These are phyloP conservation scores for Sordaria brevicollis DNA, from an alignment of 495 filamentous ascomycete genomes.

Conservation along the genomic window DNA sequence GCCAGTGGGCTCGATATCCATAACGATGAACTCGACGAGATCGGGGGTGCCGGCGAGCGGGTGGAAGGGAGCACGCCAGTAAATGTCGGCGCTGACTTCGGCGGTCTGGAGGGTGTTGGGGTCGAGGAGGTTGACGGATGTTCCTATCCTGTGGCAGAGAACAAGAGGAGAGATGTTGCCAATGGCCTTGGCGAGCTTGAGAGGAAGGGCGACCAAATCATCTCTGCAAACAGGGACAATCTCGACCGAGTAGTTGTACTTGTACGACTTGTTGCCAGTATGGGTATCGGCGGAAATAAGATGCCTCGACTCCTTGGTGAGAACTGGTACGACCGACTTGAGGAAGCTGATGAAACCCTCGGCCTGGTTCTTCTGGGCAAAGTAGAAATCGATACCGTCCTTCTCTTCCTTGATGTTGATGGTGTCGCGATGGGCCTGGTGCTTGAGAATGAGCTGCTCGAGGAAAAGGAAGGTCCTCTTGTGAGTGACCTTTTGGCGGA, in stretches of 20 bases:
- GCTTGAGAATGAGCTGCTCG: slow-evolving; percentile 92
- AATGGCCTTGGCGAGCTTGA: slow-evolving; percentile 71
- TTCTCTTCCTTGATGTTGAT: slow-evolving; percentile 94
- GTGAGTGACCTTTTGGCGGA: slow-evolving; percentile 93
- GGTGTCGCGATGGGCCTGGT: slow-evolving; percentile 82
- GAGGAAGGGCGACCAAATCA: slow-evolving; percentile 83
- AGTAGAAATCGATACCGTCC: slow-evolving; percentile 94
- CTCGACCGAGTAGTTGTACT: slow-evolving; percentile 80
- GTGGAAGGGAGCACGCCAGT: slow-evolving; percentile 81
- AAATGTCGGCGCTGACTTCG: slow-evolving; percentile 67
- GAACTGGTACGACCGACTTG: slow-evolving; percentile 64
- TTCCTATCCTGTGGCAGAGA: slow-evolving; percentile 84
- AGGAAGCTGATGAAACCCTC: slow-evolving; percentile 91
- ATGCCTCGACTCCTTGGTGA: slow-evolving; percentile 77
- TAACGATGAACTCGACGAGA: slow-evolving; percentile 82
- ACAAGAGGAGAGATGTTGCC: slow-evolving; percentile 64
- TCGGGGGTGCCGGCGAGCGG: slow-evolving; percentile 76
- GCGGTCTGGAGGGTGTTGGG: slow-evolving; percentile 83
- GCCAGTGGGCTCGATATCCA: slow-evolving; percentile 83
- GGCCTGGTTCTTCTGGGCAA: slow-evolving; percentile 75
- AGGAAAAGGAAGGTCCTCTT: slow-evolving; percentile 96
- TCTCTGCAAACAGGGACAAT: slow-evolving; percentile 93
- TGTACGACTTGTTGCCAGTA: slow-evolving; percentile 79
- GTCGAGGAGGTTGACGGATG: slow-evolving; percentile 79
- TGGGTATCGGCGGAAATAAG: slow-evolving; percentile 91